Percentiles rank a stretch among this genome's conserved stretches.
phyloP scores from a whole-genome alignment of 768 basidiomycete genomes.

The Rickenella mellea region DNA sequence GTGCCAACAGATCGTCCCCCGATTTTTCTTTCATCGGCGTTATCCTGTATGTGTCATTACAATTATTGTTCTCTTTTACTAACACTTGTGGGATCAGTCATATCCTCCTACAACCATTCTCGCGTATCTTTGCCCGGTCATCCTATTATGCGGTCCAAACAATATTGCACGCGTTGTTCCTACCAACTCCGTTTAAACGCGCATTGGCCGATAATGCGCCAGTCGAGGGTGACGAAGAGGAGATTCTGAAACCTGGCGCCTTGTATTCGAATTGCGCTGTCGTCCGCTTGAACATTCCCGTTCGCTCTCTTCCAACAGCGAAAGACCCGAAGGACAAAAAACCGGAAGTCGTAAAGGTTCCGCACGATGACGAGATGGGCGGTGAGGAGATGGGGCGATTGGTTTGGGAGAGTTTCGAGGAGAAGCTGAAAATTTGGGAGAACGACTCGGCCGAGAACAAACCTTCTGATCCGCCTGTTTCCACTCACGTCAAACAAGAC shows the following conservation, averaged over 20 bases:
- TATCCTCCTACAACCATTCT: conserved; percentile 51
- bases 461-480: no score
- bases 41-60: conserved; percentile 34
- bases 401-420: conserved; percentile 74
- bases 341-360: conserved; percentile 2
- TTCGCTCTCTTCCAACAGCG: no score
- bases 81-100: conserved; percentile 37
- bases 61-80: not conserved
- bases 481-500: no score
- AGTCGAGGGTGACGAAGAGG: conserved; percentile 24
- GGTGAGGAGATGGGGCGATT: conserved; percentile 57
- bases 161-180: conserved; percentile 72
- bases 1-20: conserved; percentile 12
- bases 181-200: conserved; percentile 71
- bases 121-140: conserved; percentile 63
- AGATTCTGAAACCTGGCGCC: conserved; percentile 70
- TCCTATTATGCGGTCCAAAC: conserved; percentile 57
- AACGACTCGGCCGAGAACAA: conserved; percentile 6
- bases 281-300: conserved; percentile 37
- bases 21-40: conserved; percentile 33
- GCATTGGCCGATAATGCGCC: conserved; percentile 6
- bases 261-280: conserved; percentile 71
- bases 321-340: no score
- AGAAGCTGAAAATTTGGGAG: conserved; percentile 60
- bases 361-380: conserved; percentile 62